Conservation (phyloP, 164 flowering plant genomes). For the Vitis rotundifolia region DNA sequence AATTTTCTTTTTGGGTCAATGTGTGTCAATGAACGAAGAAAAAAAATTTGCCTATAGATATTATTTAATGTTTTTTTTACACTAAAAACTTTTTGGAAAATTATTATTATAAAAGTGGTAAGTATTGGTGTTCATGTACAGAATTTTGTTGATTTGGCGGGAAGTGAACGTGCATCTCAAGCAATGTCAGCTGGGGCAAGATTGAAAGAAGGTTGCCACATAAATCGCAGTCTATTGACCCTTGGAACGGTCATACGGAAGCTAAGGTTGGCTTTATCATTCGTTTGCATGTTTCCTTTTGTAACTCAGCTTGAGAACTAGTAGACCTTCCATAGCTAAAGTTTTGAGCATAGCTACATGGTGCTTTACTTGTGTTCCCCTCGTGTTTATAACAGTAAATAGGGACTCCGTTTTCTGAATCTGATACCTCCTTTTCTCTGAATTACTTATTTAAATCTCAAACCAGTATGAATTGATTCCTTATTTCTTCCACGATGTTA, state of each 20-base stretch:
- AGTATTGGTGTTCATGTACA: conserved; percentile 23
- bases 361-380: background rate
- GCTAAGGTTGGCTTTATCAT: conserved; percentile 55
- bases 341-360: too few relatives aligned
- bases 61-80: background rate
- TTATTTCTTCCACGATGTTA: too few relatives aligned
- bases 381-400: too few relatives aligned
- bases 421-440: too few relatives aligned
- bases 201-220: conserved; percentile 97
- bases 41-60: background rate
- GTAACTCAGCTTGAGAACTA: background rate
- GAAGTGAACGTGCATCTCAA: conserved; percentile 99
- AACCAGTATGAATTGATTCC: too few relatives aligned
- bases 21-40: background rate
- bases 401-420: too few relatives aligned
- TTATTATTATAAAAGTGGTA: background rate
- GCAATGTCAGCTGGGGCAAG: conserved; percentile 82
- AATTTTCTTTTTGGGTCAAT: too few relatives aligned
- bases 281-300: background rate
- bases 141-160: conserved; percentile 98
- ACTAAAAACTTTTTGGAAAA: background rate
- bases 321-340: too few relatives aligned
- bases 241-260: conserved; percentile 95
- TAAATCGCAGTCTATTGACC: conserved; percentile 93
- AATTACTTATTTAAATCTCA: too few relatives aligned